Percentiles rank a stretch among this genome's conserved stretches.
These are phyloP conservation scores for Paraconiothyrium brasiliense DNA, from an alignment of 2,329 filamentous ascomycete genomes.

Conservation along the genomic window DNA sequence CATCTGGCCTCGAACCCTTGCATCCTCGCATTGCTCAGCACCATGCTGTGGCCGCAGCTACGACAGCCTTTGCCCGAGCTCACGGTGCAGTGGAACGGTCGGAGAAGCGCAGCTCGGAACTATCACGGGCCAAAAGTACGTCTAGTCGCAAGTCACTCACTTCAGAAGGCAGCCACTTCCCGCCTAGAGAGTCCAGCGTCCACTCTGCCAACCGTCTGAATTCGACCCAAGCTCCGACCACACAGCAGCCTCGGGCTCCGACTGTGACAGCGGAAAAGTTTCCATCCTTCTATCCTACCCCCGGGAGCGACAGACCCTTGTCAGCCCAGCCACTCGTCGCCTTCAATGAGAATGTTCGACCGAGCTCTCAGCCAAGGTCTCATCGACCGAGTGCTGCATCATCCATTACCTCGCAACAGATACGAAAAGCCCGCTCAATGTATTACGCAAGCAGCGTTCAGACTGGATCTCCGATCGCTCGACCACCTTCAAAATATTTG, in stretches of 20 bases:
- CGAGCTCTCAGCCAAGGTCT: conserved; percentile 36
- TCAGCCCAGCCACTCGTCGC: conserved; percentile 34
- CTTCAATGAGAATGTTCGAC: conserved; percentile 36
- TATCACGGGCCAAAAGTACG: conserved; percentile 44
- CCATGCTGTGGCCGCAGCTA: conserved; percentile 51
- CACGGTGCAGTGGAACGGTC: conserved; percentile 30
- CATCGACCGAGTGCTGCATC: conserved; percentile 35
- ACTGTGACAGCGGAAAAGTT: conserved; percentile 32
- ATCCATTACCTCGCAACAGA: conserved; percentile 44
- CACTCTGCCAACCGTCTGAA: conserved; percentile 34
- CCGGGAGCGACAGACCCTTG: conserved; percentile 24
- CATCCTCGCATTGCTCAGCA: conserved; percentile 43
- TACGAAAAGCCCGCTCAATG: conserved; percentile 50
- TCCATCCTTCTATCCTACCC: conserved; percentile 30
- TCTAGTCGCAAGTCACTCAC: conserved; percentile 44
- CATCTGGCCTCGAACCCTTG: conserved; percentile 27
- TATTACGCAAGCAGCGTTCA: conserved; percentile 51
- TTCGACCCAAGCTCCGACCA: conserved; percentile 18
- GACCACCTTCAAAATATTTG: conserved; percentile 45
- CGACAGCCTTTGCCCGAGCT: conserved; percentile 46
- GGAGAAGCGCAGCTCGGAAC: conserved; percentile 29
- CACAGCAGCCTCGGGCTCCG: conserved; percentile 22
- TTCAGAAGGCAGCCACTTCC: conserved; percentile 50
- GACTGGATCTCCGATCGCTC: conserved; percentile 48
- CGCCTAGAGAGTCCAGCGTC: conserved; percentile 42